Conservation (phyloP, 768 basidiomycete species). For the Postia placenta region DNA sequence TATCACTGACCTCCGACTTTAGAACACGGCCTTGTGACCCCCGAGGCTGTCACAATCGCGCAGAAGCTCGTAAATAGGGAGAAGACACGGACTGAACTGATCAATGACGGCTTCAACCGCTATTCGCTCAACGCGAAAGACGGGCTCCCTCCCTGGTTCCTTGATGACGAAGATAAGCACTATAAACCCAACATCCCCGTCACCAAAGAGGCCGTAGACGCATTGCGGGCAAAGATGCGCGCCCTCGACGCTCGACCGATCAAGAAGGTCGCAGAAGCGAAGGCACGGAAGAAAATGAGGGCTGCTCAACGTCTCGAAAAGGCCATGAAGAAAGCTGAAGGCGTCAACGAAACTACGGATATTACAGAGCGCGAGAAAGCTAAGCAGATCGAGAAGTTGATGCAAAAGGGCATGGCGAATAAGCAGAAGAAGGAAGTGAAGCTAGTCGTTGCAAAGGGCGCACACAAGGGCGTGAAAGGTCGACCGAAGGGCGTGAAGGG, state of each 20-base stretch:
- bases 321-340: constrained; percentile 94
- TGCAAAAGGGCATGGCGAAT: constrained; percentile 72
- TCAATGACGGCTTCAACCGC: constrained; percentile 95
- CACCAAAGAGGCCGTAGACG: constrained; percentile 89
- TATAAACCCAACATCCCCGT: constrained; percentile 96
- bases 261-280: constrained; percentile 98
- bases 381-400: constrained; percentile 85
- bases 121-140: constrained; percentile 91
- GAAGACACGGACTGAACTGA: constrained; percentile 80
- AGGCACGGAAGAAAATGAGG: constrained; percentile 92
- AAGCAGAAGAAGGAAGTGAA: constrained; percentile 73
- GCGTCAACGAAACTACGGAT: constrained; percentile 80
- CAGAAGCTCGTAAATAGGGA: constrained; percentile 87
- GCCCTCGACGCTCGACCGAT: constrained; percentile 95
- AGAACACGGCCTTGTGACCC: constrained; percentile 82
- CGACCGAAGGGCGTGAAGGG: constrained; percentile 96
- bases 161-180: constrained; percentile 90
- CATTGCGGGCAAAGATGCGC: constrained; percentile 83
- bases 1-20: constrained; percentile 6
- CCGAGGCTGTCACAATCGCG: constrained; percentile 88
- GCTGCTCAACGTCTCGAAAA: constrained; percentile 82
- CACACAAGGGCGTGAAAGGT: constrained; percentile 85
- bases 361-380: constrained; percentile 96
- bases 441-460: constrained; percentile 88
- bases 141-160: constrained; percentile 90